Evolutionary conservation across 768 basidiomycete genomes (phyloP), one percentile per base, ranked within the genome.

Genomic region (Lentinula lateritia): DNA sequence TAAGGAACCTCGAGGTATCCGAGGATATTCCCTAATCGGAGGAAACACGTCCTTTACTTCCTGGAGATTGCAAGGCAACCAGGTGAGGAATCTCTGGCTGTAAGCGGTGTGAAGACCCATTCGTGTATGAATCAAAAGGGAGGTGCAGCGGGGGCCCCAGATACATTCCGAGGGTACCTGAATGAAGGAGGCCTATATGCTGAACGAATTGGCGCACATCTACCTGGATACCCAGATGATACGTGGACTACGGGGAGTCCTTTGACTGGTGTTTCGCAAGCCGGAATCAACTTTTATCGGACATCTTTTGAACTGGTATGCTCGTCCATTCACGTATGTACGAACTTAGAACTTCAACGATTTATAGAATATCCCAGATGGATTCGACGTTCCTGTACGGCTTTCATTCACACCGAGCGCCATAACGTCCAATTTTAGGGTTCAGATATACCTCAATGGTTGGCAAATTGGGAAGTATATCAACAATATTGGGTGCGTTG

Each of bases 401-500:
- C 72, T 81, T 0, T 77, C 75, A 0, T 74, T 82, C 20, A 79
- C 77, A 0, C 80, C 80, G 2, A 79, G 77, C 61, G 69, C 60
- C 35, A 73, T 74, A 10, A 73, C 75, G 1, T 80, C 78, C n/a
- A 80, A 81, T 62, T 82, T 76, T 70, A 76, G 80, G 18, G 75
- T 74, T 13, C 80, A 80, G 62, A 77, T 83, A 41, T 83, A 81
- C 62, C 59, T 82, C 46, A 83, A 83, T 66, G 81, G 81, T 4
- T 83, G 79, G 80, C 78, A 80, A 62, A 61, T 82, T n/a, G 80
- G 81, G 8, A 82, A 83, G 66, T 83, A 81, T 58, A 75, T 78
- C 63, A 82, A 83, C 62, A 80, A 81, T 62, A 74, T 82, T 55
- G 80, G 80, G 79, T 78, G 63, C 56, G 72, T 61, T 28, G 28